Conservation (phyloP, 2,329 filamentous ascomycete genomes). For the Cladosporium sp. region DNA sequence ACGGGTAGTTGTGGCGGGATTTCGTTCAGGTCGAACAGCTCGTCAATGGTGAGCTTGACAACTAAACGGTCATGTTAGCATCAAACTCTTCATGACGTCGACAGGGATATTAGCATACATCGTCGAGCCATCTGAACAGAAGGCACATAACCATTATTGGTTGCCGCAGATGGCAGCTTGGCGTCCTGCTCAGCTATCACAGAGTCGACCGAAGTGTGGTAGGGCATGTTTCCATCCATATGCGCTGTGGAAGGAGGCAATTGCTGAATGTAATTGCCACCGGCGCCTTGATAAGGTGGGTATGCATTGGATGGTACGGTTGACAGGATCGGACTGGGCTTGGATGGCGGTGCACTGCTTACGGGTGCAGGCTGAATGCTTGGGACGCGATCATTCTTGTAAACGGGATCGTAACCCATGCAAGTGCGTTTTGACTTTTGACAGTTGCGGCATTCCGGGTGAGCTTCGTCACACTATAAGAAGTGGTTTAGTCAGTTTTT, state of each 20-base stretch:
- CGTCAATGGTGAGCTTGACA: slow-evolving; percentile 62
- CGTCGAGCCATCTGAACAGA: slow-evolving; percentile 31
- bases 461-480: slow-evolving; percentile 89
- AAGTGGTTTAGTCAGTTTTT: slow-evolving; percentile 16
- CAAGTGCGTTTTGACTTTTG: slow-evolving; percentile 87
- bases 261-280: slow-evolving; percentile 21
- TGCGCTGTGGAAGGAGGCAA: not conserved
- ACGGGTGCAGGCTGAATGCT: slow-evolving; percentile 68
- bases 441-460: slow-evolving; percentile 88
- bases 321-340: slow-evolving; percentile 5
- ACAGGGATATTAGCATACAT: slow-evolving; percentile 27
- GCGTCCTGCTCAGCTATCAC: slow-evolving; percentile 45
- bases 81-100: not conserved
- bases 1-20: slow-evolving; percentile 51
- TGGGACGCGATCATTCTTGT: slow-evolving; percentile 61
- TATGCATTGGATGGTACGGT: slow-evolving; percentile 19
- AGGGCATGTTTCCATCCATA: slow-evolving; percentile 45
- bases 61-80: slow-evolving; percentile 32
- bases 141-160: slow-evolving; percentile 25
- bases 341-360: slow-evolving; percentile 1
- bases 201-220: slow-evolving; percentile 64
- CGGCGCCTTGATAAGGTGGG: slow-evolving; percentile 11
- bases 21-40: slow-evolving; percentile 67
- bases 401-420: slow-evolving; percentile 82
- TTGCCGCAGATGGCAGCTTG: slow-evolving; percentile 18